These are phyloP conservation scores for Colletotrichum sublineola DNA, from an alignment of 2,329 filamentous ascomycete species.

Conservation along the genomic window DNA sequence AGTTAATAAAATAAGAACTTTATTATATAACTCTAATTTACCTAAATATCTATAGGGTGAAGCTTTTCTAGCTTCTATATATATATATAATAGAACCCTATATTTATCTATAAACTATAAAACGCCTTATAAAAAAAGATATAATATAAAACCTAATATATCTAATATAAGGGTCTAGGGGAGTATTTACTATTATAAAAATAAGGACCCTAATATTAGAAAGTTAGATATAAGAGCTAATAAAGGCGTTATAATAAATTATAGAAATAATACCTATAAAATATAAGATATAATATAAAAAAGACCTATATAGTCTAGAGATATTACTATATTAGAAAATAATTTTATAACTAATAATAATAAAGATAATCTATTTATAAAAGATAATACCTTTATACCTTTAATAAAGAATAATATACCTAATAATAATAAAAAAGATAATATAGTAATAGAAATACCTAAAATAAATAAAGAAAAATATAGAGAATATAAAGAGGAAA, in stretches of 20 bases:
- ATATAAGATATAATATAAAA: not conserved
- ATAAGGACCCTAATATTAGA: not conserved
- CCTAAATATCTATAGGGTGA: not conserved
- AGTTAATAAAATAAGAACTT: not conserved
- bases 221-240: not conserved
- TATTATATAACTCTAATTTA: not conserved
- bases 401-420: too few relatives aligned
- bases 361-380: not conserved
- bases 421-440: too few relatives aligned
- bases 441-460: too few relatives aligned
- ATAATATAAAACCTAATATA: not conserved
- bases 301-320: not conserved
- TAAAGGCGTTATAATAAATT: not conserved
- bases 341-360: not conserved
- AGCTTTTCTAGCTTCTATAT: not conserved
- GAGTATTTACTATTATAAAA: too few relatives aligned
- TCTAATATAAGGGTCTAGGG: too few relatives aligned
- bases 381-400: too few relatives aligned
- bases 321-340: too few relatives aligned
- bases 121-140: not conserved
- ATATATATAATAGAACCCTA: not conserved
- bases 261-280: not conserved
- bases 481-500: too few relatives aligned
- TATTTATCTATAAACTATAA: not conserved
- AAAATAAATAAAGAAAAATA: too few relatives aligned